Base-by-base conservation (phyloP, 2,329 filamentous ascomycete genomes). In the Pestalotiopsis sp. region DNA sequence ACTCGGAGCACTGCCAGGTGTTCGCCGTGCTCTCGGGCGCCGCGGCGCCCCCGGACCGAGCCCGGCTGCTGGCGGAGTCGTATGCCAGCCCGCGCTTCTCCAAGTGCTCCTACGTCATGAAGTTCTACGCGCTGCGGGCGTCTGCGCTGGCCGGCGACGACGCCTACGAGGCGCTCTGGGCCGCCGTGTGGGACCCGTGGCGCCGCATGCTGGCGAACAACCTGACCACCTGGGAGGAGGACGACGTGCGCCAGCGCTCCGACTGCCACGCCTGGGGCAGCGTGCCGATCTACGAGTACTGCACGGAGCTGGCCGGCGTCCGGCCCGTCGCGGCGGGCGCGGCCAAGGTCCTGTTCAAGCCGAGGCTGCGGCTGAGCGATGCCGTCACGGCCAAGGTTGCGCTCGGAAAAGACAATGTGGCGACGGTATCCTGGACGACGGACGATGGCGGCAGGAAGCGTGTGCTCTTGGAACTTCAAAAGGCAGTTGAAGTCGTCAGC, bases 1-100 rank as follows among this genome's bases (percentile, higher is more conserved):
- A 78, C 67, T 79, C 76, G 2, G 76, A 82, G 58, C 80, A 81
- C 58, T 78, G 74, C 62, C 80, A 82, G 45, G 75, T 80, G 2
- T 82, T 77, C 68, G 80, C 75, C 0, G 75, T 82, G 0, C 73
- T 82, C 0, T 75, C 69, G 13, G 79, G 79, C 4, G 78, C 76
- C 2, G 76, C 75, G 3, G 64, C 68, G 2, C 57, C 66, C 0
- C 60, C 66, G 0, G 71, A 77, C 23, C 45, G 45, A 12, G 49
- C 56, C 14, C 56, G 57, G n/a, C 13, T 61, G n/a, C 23, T 67
- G 12, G 56, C 38, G 2, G 36, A 57, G 27, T 56, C 64, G 2
- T 66, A 57, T n/a, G 64, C 41, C 4, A 27, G 58, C 17, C 27
- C 23, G 20, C 64, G 64, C 3, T 66, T 66, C 13, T 66, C 64